Evolutionary conservation across 148 eudicot species (phyloP), one percentile per base, ranked within the genome.

Genomic region (Cornus florida): DNA sequence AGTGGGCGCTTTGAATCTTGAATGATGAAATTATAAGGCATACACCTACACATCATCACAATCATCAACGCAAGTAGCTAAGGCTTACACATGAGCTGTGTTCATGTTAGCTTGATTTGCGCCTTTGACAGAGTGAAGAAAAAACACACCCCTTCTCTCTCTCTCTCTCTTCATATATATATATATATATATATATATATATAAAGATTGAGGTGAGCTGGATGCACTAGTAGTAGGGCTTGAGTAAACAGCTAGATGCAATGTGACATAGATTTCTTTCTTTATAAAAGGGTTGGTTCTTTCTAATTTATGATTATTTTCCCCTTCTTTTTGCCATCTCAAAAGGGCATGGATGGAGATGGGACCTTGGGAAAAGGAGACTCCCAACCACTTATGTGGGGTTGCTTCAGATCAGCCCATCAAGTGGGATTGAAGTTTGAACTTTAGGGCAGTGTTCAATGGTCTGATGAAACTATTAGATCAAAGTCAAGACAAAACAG

Each of bases 21-120:
- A 77, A 77, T 75, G 23, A 72, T 70, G 57, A 43, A 67, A 60
- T 35, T 20, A 62, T 20, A 6, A 35, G 57, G 65, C 59, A 22
- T 70, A 43, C 48, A 43, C 48, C 6, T 43, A 7, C 10, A 13
- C 16, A 64, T 62, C 20, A 76, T 35, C 53, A 71, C 35, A 38
- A 73, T 74, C 53, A 78, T 12, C 24, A 69, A 69, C 65, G 24
- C 65, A 64, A 59, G 76, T 60, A 13, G 81, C 24, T 4, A 59
- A 28, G 68, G 57, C 38, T 70, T 24, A 11, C 60, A 14, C 5
- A 76, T 87, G 89, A 87, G 87, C 71, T 84, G 90, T 82, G 77
- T 67, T 80, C 78, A 83, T 71, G 78, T 86, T 78, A 79, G 83
- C 89, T 87, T 87, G 85, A 87, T 84, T 87, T 77, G 85, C 89